phyloP scores from a whole-genome alignment of 2,329 filamentous ascomycete genomes.

The Pyrenochaeta sp. region DNA sequence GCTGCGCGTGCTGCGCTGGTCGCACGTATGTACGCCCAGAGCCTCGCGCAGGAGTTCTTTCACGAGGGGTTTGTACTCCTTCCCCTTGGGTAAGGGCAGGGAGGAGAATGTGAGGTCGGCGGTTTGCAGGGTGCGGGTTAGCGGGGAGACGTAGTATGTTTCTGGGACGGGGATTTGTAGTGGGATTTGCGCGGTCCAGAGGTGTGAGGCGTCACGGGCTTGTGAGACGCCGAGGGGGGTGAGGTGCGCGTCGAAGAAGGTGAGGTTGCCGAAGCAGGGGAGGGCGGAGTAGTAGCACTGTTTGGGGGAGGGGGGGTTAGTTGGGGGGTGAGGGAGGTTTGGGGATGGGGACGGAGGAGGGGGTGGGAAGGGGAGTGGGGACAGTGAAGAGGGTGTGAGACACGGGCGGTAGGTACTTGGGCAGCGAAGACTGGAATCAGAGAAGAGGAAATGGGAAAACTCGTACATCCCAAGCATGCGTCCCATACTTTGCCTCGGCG shows the following conservation, averaged over 20 bases:
- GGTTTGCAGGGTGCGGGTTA: conserved; percentile 70
- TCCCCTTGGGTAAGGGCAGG: conserved; percentile 58
- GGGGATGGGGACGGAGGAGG: too few relatives aligned
- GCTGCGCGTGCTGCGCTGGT: conserved; percentile 63
- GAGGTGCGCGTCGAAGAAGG: conserved; percentile 69
- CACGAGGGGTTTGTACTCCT: conserved; percentile 64
- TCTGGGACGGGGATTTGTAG: conserved; percentile 66
- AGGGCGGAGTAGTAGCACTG: conserved; percentile 70
- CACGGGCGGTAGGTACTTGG: too few relatives aligned
- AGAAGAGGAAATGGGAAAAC: conserved; percentile 11
- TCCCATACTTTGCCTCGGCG: conserved; percentile 72
- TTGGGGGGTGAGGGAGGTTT: neutral
- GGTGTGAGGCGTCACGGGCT: conserved; percentile 64
- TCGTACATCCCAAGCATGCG: conserved; percentile 71
- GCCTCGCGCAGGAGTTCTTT: conserved; percentile 72
- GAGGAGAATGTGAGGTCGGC: conserved; percentile 66
- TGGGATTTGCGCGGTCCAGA: conserved; percentile 63
- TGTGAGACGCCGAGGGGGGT: conserved; percentile 66
- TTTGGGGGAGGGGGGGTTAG: neutral
- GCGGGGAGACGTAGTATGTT: conserved; percentile 69
- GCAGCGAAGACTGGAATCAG: neutral
- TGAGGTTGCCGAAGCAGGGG: conserved; percentile 67
- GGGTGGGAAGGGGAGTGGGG: neutral
- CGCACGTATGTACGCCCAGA: conserved; percentile 73
- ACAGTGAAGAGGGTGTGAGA: neutral